Conservation (phyloP, 768 basidiomycete species). For the Galerina sulciceps region DNA sequence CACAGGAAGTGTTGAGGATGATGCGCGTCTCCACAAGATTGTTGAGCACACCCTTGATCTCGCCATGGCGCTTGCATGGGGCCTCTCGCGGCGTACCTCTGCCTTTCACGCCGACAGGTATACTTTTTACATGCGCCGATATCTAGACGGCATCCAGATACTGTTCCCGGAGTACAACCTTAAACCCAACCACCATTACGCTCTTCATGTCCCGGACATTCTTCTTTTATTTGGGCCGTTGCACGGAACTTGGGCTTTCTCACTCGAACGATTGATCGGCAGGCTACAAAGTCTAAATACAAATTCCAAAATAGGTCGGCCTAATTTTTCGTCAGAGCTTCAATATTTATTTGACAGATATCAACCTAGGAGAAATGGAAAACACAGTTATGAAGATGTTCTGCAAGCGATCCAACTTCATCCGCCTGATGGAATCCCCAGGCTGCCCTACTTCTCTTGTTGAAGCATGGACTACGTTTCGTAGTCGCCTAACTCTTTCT, state of each 20-base stretch:
- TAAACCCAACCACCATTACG: slow-evolving; percentile 17
- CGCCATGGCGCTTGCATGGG: slow-evolving; percentile 19
- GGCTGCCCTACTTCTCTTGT: too few relatives aligned
- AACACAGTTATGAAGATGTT: too few relatives aligned
- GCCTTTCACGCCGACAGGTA: slow-evolving; percentile 12
- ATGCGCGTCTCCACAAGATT: slow-evolving; percentile 6
- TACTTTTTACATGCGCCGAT: slow-evolving; percentile 10
- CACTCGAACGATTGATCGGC: not conserved
- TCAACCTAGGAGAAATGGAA: not conserved
- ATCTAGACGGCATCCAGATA: slow-evolving; percentile 33
- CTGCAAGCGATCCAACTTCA: too few relatives aligned
- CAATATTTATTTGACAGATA: not conserved
- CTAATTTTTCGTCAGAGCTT: not conserved
- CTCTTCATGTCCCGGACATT: slow-evolving; percentile 21
- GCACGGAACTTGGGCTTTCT: slow-evolving; percentile 4
- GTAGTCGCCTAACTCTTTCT: too few relatives aligned
- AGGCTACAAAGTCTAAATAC: not conserved
- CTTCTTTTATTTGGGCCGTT: slow-evolving; percentile 32
- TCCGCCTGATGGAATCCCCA: too few relatives aligned
- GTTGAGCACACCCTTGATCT: slow-evolving; percentile 18
- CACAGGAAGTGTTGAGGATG: not conserved
- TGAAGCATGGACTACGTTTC: too few relatives aligned
- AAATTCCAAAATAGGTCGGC: not conserved
- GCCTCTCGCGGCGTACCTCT: slow-evolving; percentile 12
- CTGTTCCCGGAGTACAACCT: not conserved